Evolutionary conservation across 176 grass and related monocot genomes (phyloP).

Genomic region (Stipa capillata): DNA sequence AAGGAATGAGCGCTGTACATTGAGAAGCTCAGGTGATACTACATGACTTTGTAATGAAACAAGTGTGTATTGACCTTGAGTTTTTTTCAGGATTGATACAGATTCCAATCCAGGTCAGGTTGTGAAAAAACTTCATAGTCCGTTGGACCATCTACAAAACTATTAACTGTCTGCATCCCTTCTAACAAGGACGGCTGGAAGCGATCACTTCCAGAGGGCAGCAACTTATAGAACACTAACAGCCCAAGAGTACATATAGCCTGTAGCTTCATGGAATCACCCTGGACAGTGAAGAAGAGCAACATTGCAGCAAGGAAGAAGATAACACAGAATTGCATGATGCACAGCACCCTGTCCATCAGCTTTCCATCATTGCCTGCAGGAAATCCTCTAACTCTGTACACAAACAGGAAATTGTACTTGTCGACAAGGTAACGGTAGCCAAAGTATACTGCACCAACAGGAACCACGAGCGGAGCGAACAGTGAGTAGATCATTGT

Average conservation of each 20-base stretch:
- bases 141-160: slow-evolving; percentile 84
- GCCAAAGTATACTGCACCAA: slow-evolving; percentile 90
- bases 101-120: slow-evolving; percentile 83
- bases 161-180: slow-evolving; percentile 90
- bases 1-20: not conserved
- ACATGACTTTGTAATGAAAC: slow-evolving; percentile 21
- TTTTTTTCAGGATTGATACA: slow-evolving; percentile 67
- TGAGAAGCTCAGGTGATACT: not conserved
- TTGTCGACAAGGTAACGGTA: slow-evolving; percentile 99
- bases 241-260: slow-evolving; percentile 83
- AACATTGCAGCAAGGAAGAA: slow-evolving; percentile 93
- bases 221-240: slow-evolving; percentile 77
- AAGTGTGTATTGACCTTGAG: slow-evolving; percentile 26
- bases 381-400: slow-evolving; percentile 91
- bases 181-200: slow-evolving; percentile 80
- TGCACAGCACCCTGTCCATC: slow-evolving; percentile 91
- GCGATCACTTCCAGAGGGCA: slow-evolving; percentile 66
- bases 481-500: slow-evolving; percentile 97
- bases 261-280: slow-evolving; percentile 85
- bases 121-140: slow-evolving; percentile 97
- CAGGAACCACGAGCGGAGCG: slow-evolving; percentile 81
- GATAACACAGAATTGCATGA: slow-evolving; percentile 97
- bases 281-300: slow-evolving; percentile 82
- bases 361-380: slow-evolving; percentile 94
- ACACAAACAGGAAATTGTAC: slow-evolving; percentile 98